phyloP scores from a whole-genome alignment of 2,329 filamentous ascomycete species.

The Blastomyces silverae region DNA sequence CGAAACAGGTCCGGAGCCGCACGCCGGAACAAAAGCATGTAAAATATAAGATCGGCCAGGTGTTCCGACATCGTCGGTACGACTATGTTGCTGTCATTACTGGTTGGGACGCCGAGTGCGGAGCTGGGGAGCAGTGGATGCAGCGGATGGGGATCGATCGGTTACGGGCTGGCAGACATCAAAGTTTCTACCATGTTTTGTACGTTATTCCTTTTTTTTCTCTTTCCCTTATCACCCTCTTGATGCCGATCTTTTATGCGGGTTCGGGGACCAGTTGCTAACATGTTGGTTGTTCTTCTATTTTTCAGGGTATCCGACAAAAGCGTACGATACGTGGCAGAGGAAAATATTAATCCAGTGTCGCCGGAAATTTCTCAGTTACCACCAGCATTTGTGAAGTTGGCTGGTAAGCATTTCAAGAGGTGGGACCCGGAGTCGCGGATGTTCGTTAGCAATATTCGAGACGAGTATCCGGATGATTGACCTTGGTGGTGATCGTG shows the following conservation, averaged over 20 bases:
- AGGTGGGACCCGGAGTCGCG: slow-evolving; percentile 63
- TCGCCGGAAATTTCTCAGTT: slow-evolving; percentile 47
- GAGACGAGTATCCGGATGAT: slow-evolving; percentile 80
- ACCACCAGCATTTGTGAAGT: slow-evolving; percentile 48
- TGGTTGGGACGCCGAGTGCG: slow-evolving; percentile 68
- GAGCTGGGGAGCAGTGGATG: slow-evolving; percentile 56
- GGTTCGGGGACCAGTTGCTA: slow-evolving; percentile 10
- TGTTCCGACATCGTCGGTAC: slow-evolving; percentile 76
- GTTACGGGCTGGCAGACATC: slow-evolving; percentile 53
- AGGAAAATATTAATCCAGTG: slow-evolving; percentile 71
- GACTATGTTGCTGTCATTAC: slow-evolving; percentile 73
- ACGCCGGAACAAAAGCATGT: slow-evolving; percentile 42
- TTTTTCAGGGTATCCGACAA: slow-evolving; percentile 56
- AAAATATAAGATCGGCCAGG: slow-evolving; percentile 66
- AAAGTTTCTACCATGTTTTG: slow-evolving; percentile 82
- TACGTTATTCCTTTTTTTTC: slow-evolving; percentile 46
- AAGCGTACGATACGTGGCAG: slow-evolving; percentile 65
- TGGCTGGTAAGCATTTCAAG: slow-evolving; percentile 83
- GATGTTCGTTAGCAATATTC: slow-evolving; percentile 74
- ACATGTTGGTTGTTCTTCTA: slow-evolving; percentile 21
- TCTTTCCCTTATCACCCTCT: not conserved
- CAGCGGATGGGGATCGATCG: slow-evolving; percentile 57
- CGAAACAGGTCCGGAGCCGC: slow-evolving; percentile 43
- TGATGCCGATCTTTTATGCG: slow-evolving; percentile 18
- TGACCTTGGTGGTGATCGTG: slow-evolving; percentile 34